phyloP scores from a whole-genome alignment of 305 asterid species.

The Fraxinus platypoda region DNA sequence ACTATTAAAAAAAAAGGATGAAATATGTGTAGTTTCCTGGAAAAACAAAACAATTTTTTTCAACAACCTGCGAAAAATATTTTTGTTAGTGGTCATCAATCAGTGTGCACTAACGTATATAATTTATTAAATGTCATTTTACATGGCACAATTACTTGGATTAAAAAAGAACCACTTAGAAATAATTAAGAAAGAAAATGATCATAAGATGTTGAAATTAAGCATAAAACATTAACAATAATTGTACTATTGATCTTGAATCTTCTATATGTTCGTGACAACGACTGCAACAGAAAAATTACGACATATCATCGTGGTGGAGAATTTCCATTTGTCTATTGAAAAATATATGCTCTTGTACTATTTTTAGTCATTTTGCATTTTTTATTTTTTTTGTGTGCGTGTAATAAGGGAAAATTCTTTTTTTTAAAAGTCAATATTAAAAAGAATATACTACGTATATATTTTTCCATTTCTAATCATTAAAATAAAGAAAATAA shows the following conservation, averaged over 20 bases:
- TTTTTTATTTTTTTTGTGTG: not conserved
- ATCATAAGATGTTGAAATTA: constrained; percentile 27
- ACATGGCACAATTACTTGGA: constrained; percentile 16
- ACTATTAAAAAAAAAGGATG: not conserved
- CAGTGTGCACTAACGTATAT: constrained; percentile 7
- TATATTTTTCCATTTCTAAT: not conserved
- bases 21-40: not conserved
- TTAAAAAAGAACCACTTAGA: constrained; percentile 26
- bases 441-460: not conserved
- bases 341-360: not conserved
- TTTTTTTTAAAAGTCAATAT: not conserved
- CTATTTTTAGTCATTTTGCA: constrained; percentile 10
- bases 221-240: constrained; percentile 22
- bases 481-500: not conserved
- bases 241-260: constrained; percentile 21
- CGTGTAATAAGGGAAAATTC: not conserved
- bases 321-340: constrained; percentile 34
- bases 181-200: constrained; percentile 26
- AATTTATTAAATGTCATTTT: constrained; percentile 14
- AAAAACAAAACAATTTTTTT: not conserved
- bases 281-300: constrained; percentile 25
- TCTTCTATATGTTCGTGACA: constrained; percentile 27
- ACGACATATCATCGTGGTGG: constrained; percentile 29
- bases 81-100: constrained; percentile 29
- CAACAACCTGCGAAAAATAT: constrained; percentile 1